phyloP scores from a whole-genome alignment of 108 stramenopile genomes.

The Aureococcus anophagefferens region DNA sequence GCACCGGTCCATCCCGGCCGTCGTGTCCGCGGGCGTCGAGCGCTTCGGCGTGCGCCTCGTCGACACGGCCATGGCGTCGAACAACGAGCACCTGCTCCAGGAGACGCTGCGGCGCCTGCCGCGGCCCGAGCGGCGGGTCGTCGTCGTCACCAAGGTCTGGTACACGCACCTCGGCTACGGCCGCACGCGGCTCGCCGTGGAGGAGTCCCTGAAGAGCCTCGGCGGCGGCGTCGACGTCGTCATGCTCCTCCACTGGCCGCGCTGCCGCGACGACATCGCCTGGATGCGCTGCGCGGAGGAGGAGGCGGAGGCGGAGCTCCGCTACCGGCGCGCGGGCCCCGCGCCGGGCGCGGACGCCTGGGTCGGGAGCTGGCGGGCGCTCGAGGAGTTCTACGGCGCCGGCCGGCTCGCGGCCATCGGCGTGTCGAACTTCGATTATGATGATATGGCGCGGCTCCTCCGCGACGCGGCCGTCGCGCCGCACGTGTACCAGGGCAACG shows the following conservation, averaged over 20 bases:
- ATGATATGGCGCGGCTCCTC: conserved; percentile 52
- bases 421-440: conserved; percentile 65
- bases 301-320: conserved; percentile 45
- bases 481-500: conserved; percentile 56
- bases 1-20: conserved; percentile 36
- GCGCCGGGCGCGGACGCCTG: conserved; percentile 66
- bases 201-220: conserved; percentile 37
- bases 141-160: conserved; percentile 32
- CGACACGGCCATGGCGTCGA: conserved; percentile 61
- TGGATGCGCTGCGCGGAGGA: conserved; percentile 76
- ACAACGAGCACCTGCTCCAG: conserved; percentile 48
- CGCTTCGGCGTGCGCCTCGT: conserved; percentile 41
- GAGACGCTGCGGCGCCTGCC: too few relatives aligned
- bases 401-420: conserved; percentile 59
- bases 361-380: conserved; percentile 63
- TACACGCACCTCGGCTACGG: conserved; percentile 78
- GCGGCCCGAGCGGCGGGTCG: neutral
- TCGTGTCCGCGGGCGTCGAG: conserved; percentile 15
- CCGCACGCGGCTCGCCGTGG: conserved; percentile 54
- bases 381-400: conserved; percentile 53
- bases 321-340: conserved; percentile 44
- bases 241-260: conserved; percentile 79
- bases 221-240: conserved; percentile 21
- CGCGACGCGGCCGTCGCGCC: conserved; percentile 29
- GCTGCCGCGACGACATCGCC: conserved; percentile 54